Evolutionary conservation across 164 flowering plant species (phyloP), one percentile per base, ranked within the genome.

Genomic region (Liriodendron chinense): DNA sequence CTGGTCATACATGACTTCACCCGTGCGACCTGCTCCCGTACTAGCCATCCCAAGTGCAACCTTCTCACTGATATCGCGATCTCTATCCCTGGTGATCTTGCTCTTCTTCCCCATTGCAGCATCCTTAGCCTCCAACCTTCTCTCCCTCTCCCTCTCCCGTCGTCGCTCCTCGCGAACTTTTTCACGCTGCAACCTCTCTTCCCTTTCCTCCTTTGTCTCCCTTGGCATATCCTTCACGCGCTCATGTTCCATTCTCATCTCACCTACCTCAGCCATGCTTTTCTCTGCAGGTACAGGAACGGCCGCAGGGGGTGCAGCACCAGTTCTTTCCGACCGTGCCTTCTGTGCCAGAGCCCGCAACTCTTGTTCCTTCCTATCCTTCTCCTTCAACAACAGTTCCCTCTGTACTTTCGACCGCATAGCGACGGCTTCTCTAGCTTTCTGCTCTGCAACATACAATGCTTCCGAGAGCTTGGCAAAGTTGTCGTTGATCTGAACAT

Each of bases 51-150:
- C 96, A 68, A 96, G 94, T 9, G 98, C 98, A 71, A 96, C 92
- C 81, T 92, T 91, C 86, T 95, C 99, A 86, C 98, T 91, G 64
- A 95, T 81, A 77, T 95, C 99, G 77, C 98, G 91, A 79, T 93
- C 97, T 80, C 96, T 84, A 71, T 94, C 97, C 72, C 99, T 88
- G 0, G 97, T 93, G 34, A 89, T 92, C 86, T 93, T 94, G 77
- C 98, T 93, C 83, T 93, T 94, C 88, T 94, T 94, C 12, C 98
- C 98, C 88, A 91, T 86, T 4, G 97, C 88, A 76, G 89, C 98
- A 84, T 95, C 95, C 79, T 94, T 96, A 3, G 94, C 93, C 81
- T 96, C 98, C 87, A 96, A 83, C 78, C 96, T 87, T 75, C 98
- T 89, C 84, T 94, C 99, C 77, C 98, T 89, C 77, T 93, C 99